Evolutionary conservation across 2,329 filamentous ascomycete species (phyloP), one percentile per base, ranked within the genome.

Genomic region (Calonectria honghensis): DNA sequence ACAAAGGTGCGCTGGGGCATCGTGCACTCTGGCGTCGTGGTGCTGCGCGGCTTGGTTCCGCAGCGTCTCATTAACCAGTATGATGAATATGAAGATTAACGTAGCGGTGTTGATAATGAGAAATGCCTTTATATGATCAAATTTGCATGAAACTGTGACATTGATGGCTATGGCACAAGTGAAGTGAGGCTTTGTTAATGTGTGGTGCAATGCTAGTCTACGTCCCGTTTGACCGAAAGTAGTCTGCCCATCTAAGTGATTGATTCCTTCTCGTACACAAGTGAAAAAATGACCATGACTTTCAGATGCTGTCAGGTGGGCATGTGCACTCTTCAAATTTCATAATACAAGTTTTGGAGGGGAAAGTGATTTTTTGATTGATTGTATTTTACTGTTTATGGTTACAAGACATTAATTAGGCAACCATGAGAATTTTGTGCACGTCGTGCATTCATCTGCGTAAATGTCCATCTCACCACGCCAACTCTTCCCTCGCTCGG

Each of bases 1-100:
- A 88, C 88, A 14, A 91, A 89, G 71, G 88, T 92, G 1, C 80
- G 91, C 67, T 93, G 91, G 91, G 90, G 90, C 0, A 90, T 93
- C 4, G 88, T 93, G 6, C 90, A 92, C 76, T 89, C 91, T 78
- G 91, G 89, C 0, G 91, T 92, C 84, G 88, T 90, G 75, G 90
- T 93, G 4, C 78, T 93, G 51, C 77, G 81, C 20, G 83, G 83
- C 0, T 63, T 86, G 48, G 82, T 84, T 2, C 83, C 83, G 29
- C 77, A 79, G 52, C 70, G 82, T 3, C 14, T 83, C 66, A 82
- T 83, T 24, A 82, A 82, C 57, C 81, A 82, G 57, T 77, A 77
- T 66, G 76, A 77, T 61, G 73, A 76, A 41, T 66, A 65, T 65
- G 71, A 73, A 27, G 71, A 73, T 37, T 74, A 37, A 68, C 37